Evolutionary conservation across 306 rosid species (phyloP), one percentile per base, ranked within the genome.

Genomic region (Sicyos edulis): DNA sequence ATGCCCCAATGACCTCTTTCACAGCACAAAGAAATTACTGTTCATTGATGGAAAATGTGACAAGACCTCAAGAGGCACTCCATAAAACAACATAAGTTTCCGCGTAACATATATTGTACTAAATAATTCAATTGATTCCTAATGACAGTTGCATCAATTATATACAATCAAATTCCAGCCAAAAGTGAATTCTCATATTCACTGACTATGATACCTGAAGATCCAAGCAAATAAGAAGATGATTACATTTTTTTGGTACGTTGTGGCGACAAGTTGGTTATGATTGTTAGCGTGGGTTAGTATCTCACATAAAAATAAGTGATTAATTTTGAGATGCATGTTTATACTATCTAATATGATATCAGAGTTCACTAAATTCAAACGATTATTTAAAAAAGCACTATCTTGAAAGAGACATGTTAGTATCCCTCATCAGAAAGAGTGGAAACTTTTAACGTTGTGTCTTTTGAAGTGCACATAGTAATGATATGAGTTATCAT

Each of bases 1-100:
- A 77, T 78, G 57, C 44, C 57, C 60, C 29, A 53, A 74, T 77
- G 26, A 75, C 82, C 78, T 80, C 76, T 83, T 10, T 13, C 54
- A 47, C 54, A 47, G 8, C 53, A 72, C 61, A 65, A 61, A 53
- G 45, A 76, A 72, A 60, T 34, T 67, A 22, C 62, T 56, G 34
- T 21, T 34, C 34, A 56, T 74, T 72, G 79, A 79, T 54, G 49
- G 15, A 44, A 70, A 66, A 40, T 67, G 32, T 20, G 50, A n/a
- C 16, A 67, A 47, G 72, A 56, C 26, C 42, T 8, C 32, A 56
- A 56, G 61, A 56, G 32, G 32, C 61, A 21, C 21, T 56, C n/a
- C n/a, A 4, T 14, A 61, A 26, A 8, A 29, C 47, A 61, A 37
- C 47, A 26, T 14, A 37, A 61, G 21, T 26, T 61, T 19, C 6